These are phyloP conservation scores for Ilyonectria sp. DNA, from an alignment of 2,329 filamentous ascomycete genomes.

Conservation along the genomic window DNA sequence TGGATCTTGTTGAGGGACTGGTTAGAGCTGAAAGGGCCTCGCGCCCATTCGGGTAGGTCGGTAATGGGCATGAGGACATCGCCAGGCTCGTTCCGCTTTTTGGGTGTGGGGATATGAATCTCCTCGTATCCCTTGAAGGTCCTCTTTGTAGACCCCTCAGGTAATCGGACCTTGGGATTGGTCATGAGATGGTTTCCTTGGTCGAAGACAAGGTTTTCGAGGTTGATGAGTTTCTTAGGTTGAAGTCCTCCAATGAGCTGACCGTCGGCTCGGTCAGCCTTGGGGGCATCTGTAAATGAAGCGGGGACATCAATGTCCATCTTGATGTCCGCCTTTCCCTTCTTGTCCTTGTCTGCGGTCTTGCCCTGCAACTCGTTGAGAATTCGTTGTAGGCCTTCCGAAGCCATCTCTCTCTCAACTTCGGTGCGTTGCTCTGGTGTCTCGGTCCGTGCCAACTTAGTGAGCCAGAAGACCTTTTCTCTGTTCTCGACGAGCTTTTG, in stretches of 20 bases:
- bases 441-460: constrained; percentile 85
- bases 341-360: constrained; percentile 70
- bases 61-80: constrained; percentile 88
- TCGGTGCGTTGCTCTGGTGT: constrained; percentile 82
- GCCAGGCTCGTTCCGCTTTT: constrained; percentile 84
- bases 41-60: constrained; percentile 94
- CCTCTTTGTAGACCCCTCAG: constrained; percentile 94
- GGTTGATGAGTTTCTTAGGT: constrained; percentile 88
- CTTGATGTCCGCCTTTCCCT: constrained; percentile 86
- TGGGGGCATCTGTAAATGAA: constrained; percentile 66
- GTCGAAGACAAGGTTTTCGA: constrained; percentile 97
- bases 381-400: constrained; percentile 88
- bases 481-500: constrained; percentile 92
- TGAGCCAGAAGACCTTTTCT: constrained; percentile 96
- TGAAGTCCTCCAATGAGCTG: constrained; percentile 86
- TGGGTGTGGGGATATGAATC: constrained; percentile 95
- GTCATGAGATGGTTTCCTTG: constrained; percentile 99
- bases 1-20: constrained; percentile 96
- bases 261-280: constrained; percentile 74
- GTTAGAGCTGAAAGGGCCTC: constrained; percentile 85
- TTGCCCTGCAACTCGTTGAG: constrained; percentile 90
- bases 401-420: constrained; percentile 92
- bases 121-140: constrained; percentile 99
- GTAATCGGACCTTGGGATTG: constrained; percentile 94
- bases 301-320: constrained; percentile 90